Evolutionary conservation across 2,329 filamentous ascomycete genomes (phyloP).

Genomic region (Sclerotinia glacialis): DNA sequence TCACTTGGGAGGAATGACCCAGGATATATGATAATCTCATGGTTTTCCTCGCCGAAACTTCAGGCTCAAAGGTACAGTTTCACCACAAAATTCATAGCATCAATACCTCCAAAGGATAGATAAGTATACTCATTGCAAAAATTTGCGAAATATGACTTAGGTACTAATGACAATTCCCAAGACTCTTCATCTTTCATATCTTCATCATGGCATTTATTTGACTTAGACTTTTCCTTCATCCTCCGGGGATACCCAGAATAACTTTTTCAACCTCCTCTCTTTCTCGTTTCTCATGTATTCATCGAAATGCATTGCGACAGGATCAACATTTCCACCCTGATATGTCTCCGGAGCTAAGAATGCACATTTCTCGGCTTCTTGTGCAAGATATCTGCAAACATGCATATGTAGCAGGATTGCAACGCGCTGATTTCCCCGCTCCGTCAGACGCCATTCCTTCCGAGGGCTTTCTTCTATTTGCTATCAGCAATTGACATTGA

Average conservation of each 20-base stretch:
- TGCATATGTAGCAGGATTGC: conserved; percentile 42
- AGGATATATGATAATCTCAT: not conserved
- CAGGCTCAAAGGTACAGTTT: not conserved
- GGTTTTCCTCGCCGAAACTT: not conserved
- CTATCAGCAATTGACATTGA: not conserved
- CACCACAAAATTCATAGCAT: no score
- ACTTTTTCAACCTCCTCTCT: conserved; percentile 30
- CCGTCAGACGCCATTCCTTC: conserved; percentile 38
- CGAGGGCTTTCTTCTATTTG: conserved; percentile 29
- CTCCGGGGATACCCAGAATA: conserved; percentile 26
- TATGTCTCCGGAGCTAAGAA: conserved; percentile 40
- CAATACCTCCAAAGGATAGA: no score
- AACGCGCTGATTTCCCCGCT: conserved; percentile 40
- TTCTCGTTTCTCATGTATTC: conserved; percentile 29
- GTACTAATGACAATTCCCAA: not conserved
- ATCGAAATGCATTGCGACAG: conserved; percentile 28
- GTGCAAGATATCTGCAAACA: conserved; percentile 41
- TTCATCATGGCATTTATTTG: conserved; percentile 5
- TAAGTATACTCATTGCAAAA: not conserved
- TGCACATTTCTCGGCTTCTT: conserved; percentile 37
- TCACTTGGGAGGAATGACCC: not conserved
- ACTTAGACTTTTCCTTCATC: conserved; percentile 12
- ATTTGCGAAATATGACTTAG: not conserved
- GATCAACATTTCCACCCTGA: conserved; percentile 26
- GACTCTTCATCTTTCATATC: not conserved